A percentile compares a stretch with the other conserved stretches of the same genome.
phyloP scores from a whole-genome alignment of 148 eudicot species.

The Amaranthus palmeri region DNA sequence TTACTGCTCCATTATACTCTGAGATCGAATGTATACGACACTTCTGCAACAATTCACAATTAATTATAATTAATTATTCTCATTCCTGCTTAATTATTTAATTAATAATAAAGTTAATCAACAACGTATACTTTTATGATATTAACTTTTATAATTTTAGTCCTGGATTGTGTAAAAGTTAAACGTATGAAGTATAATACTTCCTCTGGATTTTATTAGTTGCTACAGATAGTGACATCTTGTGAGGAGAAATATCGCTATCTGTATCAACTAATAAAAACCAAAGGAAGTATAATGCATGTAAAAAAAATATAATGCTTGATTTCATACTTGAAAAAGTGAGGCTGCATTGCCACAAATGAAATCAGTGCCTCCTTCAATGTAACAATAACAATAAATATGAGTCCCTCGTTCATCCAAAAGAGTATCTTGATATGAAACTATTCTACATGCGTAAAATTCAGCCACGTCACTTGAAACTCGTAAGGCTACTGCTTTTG shows the following conservation, averaged over 20 bases:
- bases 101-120: background rate
- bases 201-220: too few species aligned
- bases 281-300: too few species aligned
- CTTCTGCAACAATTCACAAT: constrained; percentile 23
- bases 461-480: constrained; percentile 53
- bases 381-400: constrained; percentile 52
- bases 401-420: constrained; percentile 53
- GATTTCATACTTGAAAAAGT: constrained; percentile 33
- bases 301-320: too few species aligned
- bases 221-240: too few species aligned
- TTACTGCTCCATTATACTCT: constrained; percentile 36
- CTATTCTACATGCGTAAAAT: constrained; percentile 31
- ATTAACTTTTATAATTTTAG: too few species aligned
- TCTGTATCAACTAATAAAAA: too few species aligned
- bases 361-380: constrained; percentile 61
- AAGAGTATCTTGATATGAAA: constrained; percentile 52
- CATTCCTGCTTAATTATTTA: too few species aligned
- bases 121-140: too few species aligned
- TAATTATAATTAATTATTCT: too few species aligned
- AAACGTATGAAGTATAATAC: too few species aligned
- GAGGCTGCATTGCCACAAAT: constrained; percentile 63
- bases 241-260: too few species aligned
- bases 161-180: too few species aligned
- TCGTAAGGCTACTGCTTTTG: constrained; percentile 48
- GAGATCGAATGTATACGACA: constrained; percentile 48